Base-by-base conservation (phyloP, 2,329 filamentous ascomycete genomes). In the Tolypocladium inflatum region DNA sequence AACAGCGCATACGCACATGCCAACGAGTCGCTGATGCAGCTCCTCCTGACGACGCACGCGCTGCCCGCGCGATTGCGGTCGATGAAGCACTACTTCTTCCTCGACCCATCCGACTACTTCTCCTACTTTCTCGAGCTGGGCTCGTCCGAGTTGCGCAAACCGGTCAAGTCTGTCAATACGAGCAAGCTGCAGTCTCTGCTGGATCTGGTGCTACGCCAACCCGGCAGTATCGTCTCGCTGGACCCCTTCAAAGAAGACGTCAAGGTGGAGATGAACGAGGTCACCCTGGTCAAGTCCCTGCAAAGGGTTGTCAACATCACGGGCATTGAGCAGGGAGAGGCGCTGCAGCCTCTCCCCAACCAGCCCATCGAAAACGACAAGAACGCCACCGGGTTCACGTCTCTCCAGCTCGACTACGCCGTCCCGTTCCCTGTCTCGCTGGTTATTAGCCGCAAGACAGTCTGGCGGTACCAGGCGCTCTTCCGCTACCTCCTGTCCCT, bases 231-330 rank as follows among this genome's bases (percentile, higher is more conserved):
- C 54, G 93, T 96, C 17, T 91, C 92, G 0, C 83, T 96, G 59
- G 94, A 99, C 70, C 91, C 93, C 0, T 99, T 96, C 80, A 99
- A 97, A 70, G 94, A 99, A 74, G 93, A 99, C 69, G 90, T 99
- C 72, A 96, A 95, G 73, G 91, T 99, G 26, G 88, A 92, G 67
- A 97, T 97, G 89, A 97, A 97, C 70, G 91, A 96, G 65, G 87
- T 93, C 43, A 90, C 91, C 7, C 83, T 99, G 52, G 95, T 91
- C 15, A 95, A 95, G 68, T 95, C 91, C 76, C 78, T 99, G 59
- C 96, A 97, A 81, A 88, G 93, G 56, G 93, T 99, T 56, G 93
- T 99, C 62, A 97, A 92, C 68, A 96, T 97, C 63, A 95, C 91
- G 4, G 94, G 94, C 51, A 90, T 97, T 61, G 93, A 97, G 66